Conservation (phyloP, 2,329 filamentous ascomycete species). For the Pyricularia grisea region DNA sequence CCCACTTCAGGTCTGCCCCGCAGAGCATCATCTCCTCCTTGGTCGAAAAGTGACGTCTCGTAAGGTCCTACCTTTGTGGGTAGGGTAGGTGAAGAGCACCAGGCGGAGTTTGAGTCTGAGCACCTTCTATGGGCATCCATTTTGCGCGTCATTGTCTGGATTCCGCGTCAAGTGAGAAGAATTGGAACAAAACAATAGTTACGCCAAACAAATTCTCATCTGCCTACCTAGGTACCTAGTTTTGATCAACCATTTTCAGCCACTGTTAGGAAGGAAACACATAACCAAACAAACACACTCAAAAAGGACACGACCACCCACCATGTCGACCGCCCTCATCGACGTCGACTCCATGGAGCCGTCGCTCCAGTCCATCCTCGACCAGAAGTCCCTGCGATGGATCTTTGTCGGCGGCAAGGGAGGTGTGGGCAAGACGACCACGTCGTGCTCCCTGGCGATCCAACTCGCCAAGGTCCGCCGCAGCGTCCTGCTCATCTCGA, state of each 20-base stretch:
- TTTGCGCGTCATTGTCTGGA: background rate
- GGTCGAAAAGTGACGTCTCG: background rate
- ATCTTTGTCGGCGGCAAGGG: conserved; percentile 99
- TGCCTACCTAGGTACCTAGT: background rate
- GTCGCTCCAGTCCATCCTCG: conserved; percentile 85
- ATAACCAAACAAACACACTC: background rate
- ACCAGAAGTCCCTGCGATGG: conserved; percentile 93
- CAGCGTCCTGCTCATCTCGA: conserved; percentile 94
- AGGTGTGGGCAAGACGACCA: conserved; percentile 98
- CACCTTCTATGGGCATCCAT: background rate
- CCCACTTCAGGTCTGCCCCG: background rate
- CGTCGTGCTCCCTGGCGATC: conserved; percentile 94
- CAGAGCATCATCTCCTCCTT: background rate
- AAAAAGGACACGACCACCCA: conserved; percentile 7
- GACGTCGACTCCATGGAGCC: conserved; percentile 74
- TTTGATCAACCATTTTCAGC: background rate
- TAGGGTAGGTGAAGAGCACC: background rate
- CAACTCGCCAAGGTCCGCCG: conserved; percentile 92
- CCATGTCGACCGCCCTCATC: conserved; percentile 31
- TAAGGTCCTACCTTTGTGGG: background rate
- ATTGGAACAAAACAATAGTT: background rate
- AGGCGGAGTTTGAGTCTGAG: background rate
- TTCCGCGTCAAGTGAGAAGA: background rate
- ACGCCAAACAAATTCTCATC: background rate
- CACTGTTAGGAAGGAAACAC: background rate